Evolutionary conservation across 257 asterid species (phyloP).

Genomic region (Rauvolfia tetraphylla): DNA sequence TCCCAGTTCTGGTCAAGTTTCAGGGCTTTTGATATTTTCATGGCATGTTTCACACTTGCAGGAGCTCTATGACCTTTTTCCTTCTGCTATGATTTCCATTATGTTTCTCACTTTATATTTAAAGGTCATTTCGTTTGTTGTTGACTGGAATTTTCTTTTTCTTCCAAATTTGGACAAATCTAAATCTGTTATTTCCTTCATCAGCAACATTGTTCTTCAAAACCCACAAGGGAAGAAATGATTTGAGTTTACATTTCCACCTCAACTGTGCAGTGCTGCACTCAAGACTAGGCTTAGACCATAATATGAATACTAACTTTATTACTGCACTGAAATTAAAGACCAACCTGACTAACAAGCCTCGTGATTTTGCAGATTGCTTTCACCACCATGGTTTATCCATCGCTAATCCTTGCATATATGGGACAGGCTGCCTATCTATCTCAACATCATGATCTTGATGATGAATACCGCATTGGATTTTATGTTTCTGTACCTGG

Average conservation of each 20-base stretch:
- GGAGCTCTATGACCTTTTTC: neutral
- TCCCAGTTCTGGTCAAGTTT: no score
- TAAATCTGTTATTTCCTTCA: neutral
- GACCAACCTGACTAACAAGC: conserved; percentile 23
- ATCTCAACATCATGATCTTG: conserved; percentile 54
- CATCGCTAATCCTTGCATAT: conserved; percentile 77
- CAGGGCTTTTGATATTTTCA: no score
- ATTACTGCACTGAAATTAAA: neutral
- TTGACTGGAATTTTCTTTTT: neutral
- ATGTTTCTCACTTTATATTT: no score
- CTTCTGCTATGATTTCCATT: neutral
- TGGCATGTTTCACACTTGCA: no score
- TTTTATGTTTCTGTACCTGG: conserved; percentile 92
- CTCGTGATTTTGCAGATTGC: conserved; percentile 51
- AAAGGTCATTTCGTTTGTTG: neutral
- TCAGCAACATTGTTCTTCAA: neutral
- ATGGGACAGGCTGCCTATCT: conserved; percentile 98
- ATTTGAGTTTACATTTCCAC: neutral
- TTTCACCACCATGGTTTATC: conserved; percentile 70
- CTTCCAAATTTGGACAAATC: neutral
- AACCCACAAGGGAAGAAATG: neutral
- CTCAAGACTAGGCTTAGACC: neutral
- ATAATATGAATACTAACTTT: neutral
- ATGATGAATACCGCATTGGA: conserved; percentile 49
- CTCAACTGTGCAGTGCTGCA: neutral